Evolutionary conservation across 1,284 basidiomycete species (phyloP), one percentile per base, ranked within the genome.

Genomic region (Cutaneotrichosporon daszewskae): DNA sequence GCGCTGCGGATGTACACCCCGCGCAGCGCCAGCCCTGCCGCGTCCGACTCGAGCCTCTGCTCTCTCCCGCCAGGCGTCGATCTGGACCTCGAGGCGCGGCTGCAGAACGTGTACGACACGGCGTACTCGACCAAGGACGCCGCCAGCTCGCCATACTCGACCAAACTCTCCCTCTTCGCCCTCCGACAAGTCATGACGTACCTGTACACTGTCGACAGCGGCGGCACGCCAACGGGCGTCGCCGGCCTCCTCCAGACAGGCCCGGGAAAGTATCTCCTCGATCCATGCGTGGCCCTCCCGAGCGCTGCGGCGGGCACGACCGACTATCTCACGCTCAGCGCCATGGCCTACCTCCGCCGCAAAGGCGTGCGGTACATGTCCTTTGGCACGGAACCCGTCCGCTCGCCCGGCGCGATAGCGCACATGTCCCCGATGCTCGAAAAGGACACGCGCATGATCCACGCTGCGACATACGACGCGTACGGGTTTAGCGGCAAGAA

Each of bases 401-500:
- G 40, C 9, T 25, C 34, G 10, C 28, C 46, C 2, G 40, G 32
- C 20, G 35, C 27, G 19, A 24, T 45, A 8, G 7, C 19, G 14
- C 35, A 36, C n/a, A 38, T 49, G 26, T 26, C 11, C 19, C 6
- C 5, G 3, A 22, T 24, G 18, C 38, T 41, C 32, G 40, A 43
- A 32, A 25, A 8, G 10, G 37, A 37, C 10, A 46, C 49, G 27
- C 40, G 44, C 18, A 22, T 43, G 16, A 37, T 50, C 24, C 41
- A 45, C 31, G 40, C 49, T 5, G 49, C 49, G 4, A 32, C 37
- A 12, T 50, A 43, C 29, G 37, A 40, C 29, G 43, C 40, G 7
- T 45, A 43, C 29, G 43, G 43, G 8, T 46, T 50, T 17, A 31
- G n/a, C 3, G 49, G 49, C 28, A 50, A 50, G 40, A 50, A 43